Percentiles rank a stretch among this genome's conserved stretches.
Evolutionary conservation across 2,329 filamentous ascomycete genomes (phyloP).

Genomic region (Orbilia quercus): DNA sequence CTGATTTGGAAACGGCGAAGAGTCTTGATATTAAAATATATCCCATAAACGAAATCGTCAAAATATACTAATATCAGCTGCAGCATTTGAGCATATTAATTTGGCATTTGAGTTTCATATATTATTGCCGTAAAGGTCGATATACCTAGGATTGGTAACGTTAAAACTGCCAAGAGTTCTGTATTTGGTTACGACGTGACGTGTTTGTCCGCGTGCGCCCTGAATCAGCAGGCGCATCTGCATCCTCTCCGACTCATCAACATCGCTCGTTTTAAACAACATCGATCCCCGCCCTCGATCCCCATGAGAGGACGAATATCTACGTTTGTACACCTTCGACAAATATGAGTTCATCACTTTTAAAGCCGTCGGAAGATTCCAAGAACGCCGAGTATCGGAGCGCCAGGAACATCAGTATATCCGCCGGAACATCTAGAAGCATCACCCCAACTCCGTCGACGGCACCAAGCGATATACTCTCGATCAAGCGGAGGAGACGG

Average conservation of each 20-base stretch:
- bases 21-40: too few relatives aligned
- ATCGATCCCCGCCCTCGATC: conserved; percentile 1
- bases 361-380: conserved; percentile 41
- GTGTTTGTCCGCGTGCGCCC: conserved; percentile 51
- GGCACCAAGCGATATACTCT: conserved; percentile 36
- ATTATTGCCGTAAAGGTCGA: conserved; percentile 3
- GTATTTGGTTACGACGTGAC: conserved; percentile 25
- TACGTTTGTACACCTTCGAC: not conserved
- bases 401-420: conserved; percentile 42
- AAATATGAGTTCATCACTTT: conserved; percentile 48
- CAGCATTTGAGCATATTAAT: conserved; percentile 15
- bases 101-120: conserved; percentile 11
- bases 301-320: conserved; percentile 20
- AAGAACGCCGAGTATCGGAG: conserved; percentile 41
- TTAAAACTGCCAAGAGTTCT: not conserved
- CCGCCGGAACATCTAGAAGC: conserved; percentile 45
- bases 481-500: conserved; percentile 37
- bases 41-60: too few relatives aligned
- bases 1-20: not conserved
- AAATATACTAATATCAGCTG: too few relatives aligned
- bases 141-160: too few relatives aligned
- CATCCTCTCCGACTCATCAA: not conserved
- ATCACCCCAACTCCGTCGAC: conserved; percentile 35
- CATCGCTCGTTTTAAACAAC: not conserved
- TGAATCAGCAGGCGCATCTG: conserved; percentile 45